Evolutionary conservation across 352 stramenopile genomes (phyloP).

Genomic region (Phytopythium mirpurense): DNA sequence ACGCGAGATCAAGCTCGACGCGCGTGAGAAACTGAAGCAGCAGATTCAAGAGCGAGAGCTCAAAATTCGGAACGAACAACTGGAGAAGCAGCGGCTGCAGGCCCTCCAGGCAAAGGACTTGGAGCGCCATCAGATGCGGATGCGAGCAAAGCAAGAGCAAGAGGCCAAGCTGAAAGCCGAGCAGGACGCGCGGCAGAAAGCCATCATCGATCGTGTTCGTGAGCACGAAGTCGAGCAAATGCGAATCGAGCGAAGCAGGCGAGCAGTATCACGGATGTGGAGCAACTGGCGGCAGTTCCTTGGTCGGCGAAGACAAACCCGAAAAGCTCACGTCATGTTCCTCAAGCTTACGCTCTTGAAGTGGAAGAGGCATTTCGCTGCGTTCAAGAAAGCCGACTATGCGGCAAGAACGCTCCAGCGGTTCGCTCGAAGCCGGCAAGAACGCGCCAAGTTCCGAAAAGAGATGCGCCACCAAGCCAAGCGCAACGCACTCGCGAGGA

Average conservation of each 20-base stretch:
- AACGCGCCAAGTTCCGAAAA: slow-evolving; percentile 23
- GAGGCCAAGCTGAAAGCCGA: slow-evolving; percentile 33
- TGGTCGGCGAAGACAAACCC: slow-evolving; percentile 21
- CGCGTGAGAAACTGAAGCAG: slow-evolving; percentile 39
- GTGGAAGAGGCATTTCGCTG: slow-evolving; percentile 40
- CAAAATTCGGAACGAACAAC: slow-evolving; percentile 35
- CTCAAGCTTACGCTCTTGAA: slow-evolving; percentile 56
- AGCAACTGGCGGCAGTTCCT: slow-evolving; percentile 34
- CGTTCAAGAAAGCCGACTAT: slow-evolving; percentile 16
- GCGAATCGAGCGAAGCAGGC: slow-evolving; percentile 17
- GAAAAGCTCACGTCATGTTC: slow-evolving; percentile 50
- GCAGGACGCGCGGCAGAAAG: slow-evolving; percentile 36
- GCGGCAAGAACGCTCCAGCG: slow-evolving; percentile 37
- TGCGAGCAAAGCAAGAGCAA: slow-evolving; percentile 45
- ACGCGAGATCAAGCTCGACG: slow-evolving; percentile 36
- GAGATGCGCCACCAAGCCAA: slow-evolving; percentile 41
- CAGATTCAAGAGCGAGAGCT: slow-evolving; percentile 48
- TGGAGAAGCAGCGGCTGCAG: slow-evolving; percentile 56
- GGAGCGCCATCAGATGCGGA: slow-evolving; percentile 45
- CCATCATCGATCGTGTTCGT: slow-evolving; percentile 39
- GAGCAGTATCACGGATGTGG: slow-evolving; percentile 19
- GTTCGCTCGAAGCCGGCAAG: slow-evolving; percentile 14
- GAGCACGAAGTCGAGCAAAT: slow-evolving; percentile 42
- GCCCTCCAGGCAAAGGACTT: slow-evolving; percentile 48
- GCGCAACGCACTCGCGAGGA: slow-evolving; percentile 38